Percentiles rank a stretch among this genome's conserved stretches.
These are phyloP conservation scores for Trametes villosa DNA, from an alignment of 768 basidiomycete genomes.

Conservation along the genomic window DNA sequence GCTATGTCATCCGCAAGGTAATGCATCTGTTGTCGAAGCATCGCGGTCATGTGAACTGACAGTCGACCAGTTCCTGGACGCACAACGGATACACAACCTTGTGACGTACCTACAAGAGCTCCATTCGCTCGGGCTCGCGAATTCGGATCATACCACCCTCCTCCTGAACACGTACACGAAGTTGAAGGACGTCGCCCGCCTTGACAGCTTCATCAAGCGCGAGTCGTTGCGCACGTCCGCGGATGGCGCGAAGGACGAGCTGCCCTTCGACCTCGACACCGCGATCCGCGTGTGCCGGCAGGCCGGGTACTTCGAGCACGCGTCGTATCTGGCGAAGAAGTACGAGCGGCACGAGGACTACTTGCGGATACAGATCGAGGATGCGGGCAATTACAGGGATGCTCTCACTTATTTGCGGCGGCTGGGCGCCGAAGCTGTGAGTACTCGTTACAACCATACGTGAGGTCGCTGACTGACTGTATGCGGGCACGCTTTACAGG, in stretches of 20 bases:
- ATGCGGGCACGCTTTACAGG: constrained; percentile 49
- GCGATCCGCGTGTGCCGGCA: constrained; percentile 97
- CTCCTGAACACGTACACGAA: constrained; percentile 98
- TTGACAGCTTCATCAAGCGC: constrained; percentile 92
- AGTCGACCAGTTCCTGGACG: constrained; percentile 81
- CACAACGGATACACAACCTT: constrained; percentile 93
- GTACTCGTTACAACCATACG: constrained; percentile 35
- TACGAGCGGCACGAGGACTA: constrained; percentile 94
- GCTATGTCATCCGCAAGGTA: constrained; percentile 97
- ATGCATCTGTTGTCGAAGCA: neutral
- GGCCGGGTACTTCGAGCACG: constrained; percentile 95
- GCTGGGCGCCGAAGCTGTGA: constrained; percentile 77
- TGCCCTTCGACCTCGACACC: constrained; percentile 96
- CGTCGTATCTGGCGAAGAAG: constrained; percentile 89
- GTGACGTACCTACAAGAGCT: constrained; percentile 96
- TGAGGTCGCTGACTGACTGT: neutral
- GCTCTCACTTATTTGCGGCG: constrained; percentile 81
- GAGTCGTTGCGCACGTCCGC: constrained; percentile 58
- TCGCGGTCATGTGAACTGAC: constrained; percentile 19
- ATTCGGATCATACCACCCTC: constrained; percentile 95
- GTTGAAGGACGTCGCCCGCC: constrained; percentile 84
- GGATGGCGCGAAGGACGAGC: constrained; percentile 59
- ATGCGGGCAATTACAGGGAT: constrained; percentile 79
- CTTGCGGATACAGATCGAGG: constrained; percentile 92
- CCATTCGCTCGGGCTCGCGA: constrained; percentile 87